Base-by-base conservation (phyloP, 2,329 filamentous ascomycete species). In the Neopestalotiopsis clavispora region DNA sequence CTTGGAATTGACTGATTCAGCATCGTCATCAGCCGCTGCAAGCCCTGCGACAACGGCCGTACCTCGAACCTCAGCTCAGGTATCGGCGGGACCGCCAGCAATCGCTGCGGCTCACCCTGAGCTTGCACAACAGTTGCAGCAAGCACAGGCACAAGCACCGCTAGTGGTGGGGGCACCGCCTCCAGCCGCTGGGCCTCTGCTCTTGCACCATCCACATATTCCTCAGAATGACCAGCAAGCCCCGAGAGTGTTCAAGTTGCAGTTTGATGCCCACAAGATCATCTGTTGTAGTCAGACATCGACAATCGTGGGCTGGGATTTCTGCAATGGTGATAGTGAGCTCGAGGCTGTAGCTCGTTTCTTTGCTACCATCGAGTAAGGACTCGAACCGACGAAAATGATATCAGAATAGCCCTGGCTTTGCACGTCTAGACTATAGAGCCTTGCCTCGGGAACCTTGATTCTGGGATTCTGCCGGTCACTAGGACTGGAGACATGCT, bases 281-380 rank as follows among this genome's bases (percentile, higher is more conserved):
- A 92, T 99, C 67, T 98, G 95, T 82, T 98, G 95, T 78, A 96
- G 93, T 72, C 95, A 98, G 79, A 94, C 96, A 68, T 91, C 91
- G 52, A 90, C 92, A 17, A 98, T 99, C 76, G 94, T 98, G 0
- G 96, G 95, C 0, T 99, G 96, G 96, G 96, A 99, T 80, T 99
- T 98, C 85, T 96, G 94, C 69, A 94, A 94, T 73, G 92, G 90
- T 4, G 95, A 99, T 72, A 81, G 87, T 67, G 92, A 97, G 74
- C 87, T 98, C 66, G 89, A 94, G 67, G 91, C 93, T 77, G 93
- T 92, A 6, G 89, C 90, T 72, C 87, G 88, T 45, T 97, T 97
- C 77, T 97, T 97, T 78, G 90, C 86, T 66, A 85, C 87, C 2
- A 83, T 91, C 57, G 86, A 89, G 68, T 87, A 79, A 40, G 14